Conservation (phyloP, 768 basidiomycete genomes). For the Royoungia palumana region DNA sequence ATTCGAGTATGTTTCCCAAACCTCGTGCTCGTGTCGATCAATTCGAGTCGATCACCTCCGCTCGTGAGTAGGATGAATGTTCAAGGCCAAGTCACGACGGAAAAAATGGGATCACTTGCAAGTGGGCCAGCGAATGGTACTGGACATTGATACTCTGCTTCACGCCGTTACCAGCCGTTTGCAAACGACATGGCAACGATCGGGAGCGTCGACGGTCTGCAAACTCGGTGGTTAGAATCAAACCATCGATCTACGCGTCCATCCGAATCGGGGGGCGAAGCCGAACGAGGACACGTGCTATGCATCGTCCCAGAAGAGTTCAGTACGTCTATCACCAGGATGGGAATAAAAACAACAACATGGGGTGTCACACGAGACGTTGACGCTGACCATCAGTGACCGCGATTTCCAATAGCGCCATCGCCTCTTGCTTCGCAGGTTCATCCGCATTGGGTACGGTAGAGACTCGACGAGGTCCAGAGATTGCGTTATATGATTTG, state of each 20-base stretch:
- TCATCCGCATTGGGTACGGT: slow-evolving; percentile 37
- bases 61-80: background rate
- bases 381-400: slow-evolving; percentile 37
- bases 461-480: slow-evolving; percentile 38
- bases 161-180: slow-evolving; percentile 36
- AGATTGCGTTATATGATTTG: slow-evolving; percentile 2
- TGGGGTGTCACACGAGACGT: background rate
- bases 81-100: background rate
- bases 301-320: slow-evolving; percentile 36
- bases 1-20: slow-evolving; percentile 28
- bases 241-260: too few relatives aligned
- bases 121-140: too few relatives aligned
- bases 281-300: slow-evolving; percentile 19
- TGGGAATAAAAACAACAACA: too few relatives aligned
- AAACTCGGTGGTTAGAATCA: too few relatives aligned
- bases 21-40: slow-evolving; percentile 39
- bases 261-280: too few relatives aligned
- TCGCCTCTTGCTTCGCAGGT: slow-evolving; percentile 33
- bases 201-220: slow-evolving; percentile 42
- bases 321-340: slow-evolving; percentile 40
- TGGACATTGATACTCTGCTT: slow-evolving; percentile 44
- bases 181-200: slow-evolving; percentile 35
- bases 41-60: slow-evolving; percentile 43
- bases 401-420: slow-evolving; percentile 39
- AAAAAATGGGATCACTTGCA: slow-evolving; percentile 32